These are phyloP conservation scores for Pyrus communis DNA, from an alignment of 306 rosid species.

Conservation along the genomic window DNA sequence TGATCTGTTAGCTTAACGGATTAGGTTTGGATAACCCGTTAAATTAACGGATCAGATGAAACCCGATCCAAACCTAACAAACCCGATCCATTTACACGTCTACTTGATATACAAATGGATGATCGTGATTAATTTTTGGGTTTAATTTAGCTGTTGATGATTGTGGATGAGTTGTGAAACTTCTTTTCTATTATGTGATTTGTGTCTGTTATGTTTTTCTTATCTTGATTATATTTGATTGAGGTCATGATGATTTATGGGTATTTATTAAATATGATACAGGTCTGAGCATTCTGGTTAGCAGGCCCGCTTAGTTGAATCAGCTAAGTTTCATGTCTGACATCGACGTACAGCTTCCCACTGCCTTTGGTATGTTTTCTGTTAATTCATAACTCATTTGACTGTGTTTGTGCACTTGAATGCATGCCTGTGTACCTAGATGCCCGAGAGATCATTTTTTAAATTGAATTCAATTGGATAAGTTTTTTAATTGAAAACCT, in stretches of 20 bases:
- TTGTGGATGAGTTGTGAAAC: not conserved
- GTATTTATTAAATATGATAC: not conserved
- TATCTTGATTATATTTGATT: too few species aligned
- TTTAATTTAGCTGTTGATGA: not conserved
- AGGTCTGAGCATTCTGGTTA: slow-evolving; percentile 44
- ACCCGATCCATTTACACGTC: too few species aligned
- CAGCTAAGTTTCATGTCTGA: slow-evolving; percentile 72
- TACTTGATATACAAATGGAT: slow-evolving; percentile 4
- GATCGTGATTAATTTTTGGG: too few species aligned
- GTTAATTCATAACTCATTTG: not conserved
- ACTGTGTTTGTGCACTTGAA: not conserved
- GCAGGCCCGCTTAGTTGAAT: slow-evolving; percentile 18
- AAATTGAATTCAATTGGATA: not conserved
- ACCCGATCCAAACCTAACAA: too few species aligned
- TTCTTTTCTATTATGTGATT: not conserved
- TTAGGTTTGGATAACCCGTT: too few species aligned
- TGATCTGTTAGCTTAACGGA: too few species aligned
- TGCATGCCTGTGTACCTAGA: not conserved
- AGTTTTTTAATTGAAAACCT: not conserved
- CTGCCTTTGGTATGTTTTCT: slow-evolving; percentile 54
- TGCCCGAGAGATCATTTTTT: too few species aligned
- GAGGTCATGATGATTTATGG: not conserved
- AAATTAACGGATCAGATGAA: too few species aligned
- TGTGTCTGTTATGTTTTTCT: not conserved
- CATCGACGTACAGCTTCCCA: slow-evolving; percentile 58